Evolutionary conservation across 2,329 filamentous ascomycete species (phyloP).

Genomic region (Colletotrichum sojae): DNA sequence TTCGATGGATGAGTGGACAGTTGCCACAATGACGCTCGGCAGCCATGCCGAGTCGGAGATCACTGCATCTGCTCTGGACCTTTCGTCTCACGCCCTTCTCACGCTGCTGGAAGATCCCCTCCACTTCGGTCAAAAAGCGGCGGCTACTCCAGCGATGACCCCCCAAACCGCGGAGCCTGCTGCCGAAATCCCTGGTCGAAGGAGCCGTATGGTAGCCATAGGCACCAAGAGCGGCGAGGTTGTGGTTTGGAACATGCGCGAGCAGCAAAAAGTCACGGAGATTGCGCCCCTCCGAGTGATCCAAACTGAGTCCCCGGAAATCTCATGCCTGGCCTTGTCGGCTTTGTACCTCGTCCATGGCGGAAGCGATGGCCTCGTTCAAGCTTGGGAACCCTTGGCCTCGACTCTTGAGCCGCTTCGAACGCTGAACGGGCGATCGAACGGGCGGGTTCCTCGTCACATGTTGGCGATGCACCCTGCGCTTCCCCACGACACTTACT

Average conservation of each 20-base stretch:
- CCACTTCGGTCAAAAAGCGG: slow-evolving; percentile 61
- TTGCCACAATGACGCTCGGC: slow-evolving; percentile 24
- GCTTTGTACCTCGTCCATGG: slow-evolving; percentile 92
- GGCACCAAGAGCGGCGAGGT: slow-evolving; percentile 86
- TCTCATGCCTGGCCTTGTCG: slow-evolving; percentile 86
- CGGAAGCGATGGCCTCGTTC: slow-evolving; percentile 93
- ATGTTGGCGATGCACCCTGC: slow-evolving; percentile 68
- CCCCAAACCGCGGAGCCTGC: slow-evolving; percentile 51
- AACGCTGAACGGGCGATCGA: slow-evolving; percentile 88
- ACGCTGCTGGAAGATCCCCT: slow-evolving; percentile 85
- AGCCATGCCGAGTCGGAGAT: slow-evolving; percentile 71
- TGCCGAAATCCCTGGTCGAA: slow-evolving; percentile 83
- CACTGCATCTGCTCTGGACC: slow-evolving; percentile 79
- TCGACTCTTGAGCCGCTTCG: slow-evolving; percentile 84
- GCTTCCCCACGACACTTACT: slow-evolving; percentile 80
- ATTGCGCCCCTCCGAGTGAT: slow-evolving; percentile 84
- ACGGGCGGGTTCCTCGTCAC: slow-evolving; percentile 84
- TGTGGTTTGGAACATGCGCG: slow-evolving; percentile 87
- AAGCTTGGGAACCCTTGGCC: slow-evolving; percentile 95
- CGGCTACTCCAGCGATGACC: slow-evolving; percentile 59
- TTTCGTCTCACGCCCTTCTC: slow-evolving; percentile 79
- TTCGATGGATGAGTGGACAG: slow-evolving; percentile 39
- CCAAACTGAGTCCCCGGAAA: slow-evolving; percentile 89
- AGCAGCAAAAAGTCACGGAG: slow-evolving; percentile 70
- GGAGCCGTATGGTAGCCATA: slow-evolving; percentile 83